These are phyloP conservation scores for Suillus alpinus DNA, from an alignment of 768 basidiomycete genomes.

Conservation along the genomic window DNA sequence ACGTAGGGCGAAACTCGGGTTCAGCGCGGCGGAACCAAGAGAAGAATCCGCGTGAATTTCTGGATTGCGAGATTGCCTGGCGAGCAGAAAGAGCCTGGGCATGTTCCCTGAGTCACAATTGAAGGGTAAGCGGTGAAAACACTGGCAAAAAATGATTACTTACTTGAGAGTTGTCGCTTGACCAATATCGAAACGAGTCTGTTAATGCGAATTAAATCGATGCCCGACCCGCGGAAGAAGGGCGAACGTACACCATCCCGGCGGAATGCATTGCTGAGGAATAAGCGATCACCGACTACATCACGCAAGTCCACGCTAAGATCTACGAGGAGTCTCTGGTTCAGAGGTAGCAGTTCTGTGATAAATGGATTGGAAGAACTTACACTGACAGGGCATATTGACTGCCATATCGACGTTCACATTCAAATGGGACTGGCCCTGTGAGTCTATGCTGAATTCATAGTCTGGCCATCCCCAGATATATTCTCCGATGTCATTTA, in stretches of 20 bases:
- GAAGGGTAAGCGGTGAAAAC: neutral
- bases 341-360: neutral
- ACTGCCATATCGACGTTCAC: slow-evolving; percentile 93
- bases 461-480: slow-evolving; percentile 93
- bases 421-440: slow-evolving; percentile 59
- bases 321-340: slow-evolving; percentile 41
- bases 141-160: slow-evolving; percentile 11
- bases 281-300: slow-evolving; percentile 88
- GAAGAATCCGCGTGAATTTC: slow-evolving; percentile 73
- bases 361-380: slow-evolving; percentile 31
- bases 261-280: slow-evolving; percentile 73
- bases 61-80: slow-evolving; percentile 70
- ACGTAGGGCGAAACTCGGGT: slow-evolving; percentile 65
- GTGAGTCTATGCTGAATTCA: slow-evolving; percentile 81
- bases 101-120: slow-evolving; percentile 47
- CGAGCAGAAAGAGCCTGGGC: slow-evolving; percentile 62
- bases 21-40: slow-evolving; percentile 45
- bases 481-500: slow-evolving; percentile 89
- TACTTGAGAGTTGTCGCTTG: slow-evolving; percentile 75
- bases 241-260: slow-evolving; percentile 72
- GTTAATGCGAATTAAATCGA: neutral
- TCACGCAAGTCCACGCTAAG: slow-evolving; percentile 89
- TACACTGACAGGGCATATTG: slow-evolving; percentile 91
- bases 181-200: slow-evolving; percentile 79
- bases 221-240: neutral